Percentiles rank a stretch among this genome's conserved stretches.
Evolutionary conservation across 495 filamentous ascomycete species (phyloP).

Genomic region (Chaetomidium leptoderma): DNA sequence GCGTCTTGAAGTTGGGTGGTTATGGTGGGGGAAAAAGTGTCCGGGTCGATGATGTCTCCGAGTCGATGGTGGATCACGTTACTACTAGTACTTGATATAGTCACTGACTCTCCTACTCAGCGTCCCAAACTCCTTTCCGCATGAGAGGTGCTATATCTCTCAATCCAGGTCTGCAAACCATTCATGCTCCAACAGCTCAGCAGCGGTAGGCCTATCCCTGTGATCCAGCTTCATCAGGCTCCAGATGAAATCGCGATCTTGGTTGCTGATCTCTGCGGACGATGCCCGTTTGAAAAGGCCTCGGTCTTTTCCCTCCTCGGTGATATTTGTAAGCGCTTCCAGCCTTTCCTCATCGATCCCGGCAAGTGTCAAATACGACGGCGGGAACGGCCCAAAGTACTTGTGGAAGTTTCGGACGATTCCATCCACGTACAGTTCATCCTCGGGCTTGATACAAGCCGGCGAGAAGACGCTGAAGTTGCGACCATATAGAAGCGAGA

Average conservation of each 20-base stretch:
- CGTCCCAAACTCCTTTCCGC: too few relatives aligned
- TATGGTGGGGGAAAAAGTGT: too few relatives aligned
- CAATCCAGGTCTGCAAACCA: constrained; percentile 5
- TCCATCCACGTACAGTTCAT: constrained; percentile 1
- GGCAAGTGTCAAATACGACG: neutral
- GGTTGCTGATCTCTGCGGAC: constrained; percentile 3
- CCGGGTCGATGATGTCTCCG: too few relatives aligned
- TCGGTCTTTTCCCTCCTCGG: neutral
- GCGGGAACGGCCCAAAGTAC: neutral
- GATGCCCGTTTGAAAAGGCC: neutral
- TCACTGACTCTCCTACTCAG: too few relatives aligned
- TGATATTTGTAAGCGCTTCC: neutral
- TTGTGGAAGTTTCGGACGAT: constrained; percentile 5
- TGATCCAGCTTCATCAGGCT: neutral
- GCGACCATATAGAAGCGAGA: neutral
- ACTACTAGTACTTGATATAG: too few relatives aligned
- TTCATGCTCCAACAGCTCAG: neutral
- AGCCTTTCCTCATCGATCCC: neutral
- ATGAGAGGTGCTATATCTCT: too few relatives aligned
- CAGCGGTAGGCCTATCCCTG: neutral
- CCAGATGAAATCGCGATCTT: constrained; percentile 7
- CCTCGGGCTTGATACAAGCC: neutral
- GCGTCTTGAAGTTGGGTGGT: too few relatives aligned
- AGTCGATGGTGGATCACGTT: too few relatives aligned
- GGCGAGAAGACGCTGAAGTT: neutral